Percentiles rank a stretch among this genome's conserved stretches.
These are phyloP conservation scores for Fragaria iinumae DNA, from an alignment of 306 rosid genomes.

Conservation along the genomic window DNA sequence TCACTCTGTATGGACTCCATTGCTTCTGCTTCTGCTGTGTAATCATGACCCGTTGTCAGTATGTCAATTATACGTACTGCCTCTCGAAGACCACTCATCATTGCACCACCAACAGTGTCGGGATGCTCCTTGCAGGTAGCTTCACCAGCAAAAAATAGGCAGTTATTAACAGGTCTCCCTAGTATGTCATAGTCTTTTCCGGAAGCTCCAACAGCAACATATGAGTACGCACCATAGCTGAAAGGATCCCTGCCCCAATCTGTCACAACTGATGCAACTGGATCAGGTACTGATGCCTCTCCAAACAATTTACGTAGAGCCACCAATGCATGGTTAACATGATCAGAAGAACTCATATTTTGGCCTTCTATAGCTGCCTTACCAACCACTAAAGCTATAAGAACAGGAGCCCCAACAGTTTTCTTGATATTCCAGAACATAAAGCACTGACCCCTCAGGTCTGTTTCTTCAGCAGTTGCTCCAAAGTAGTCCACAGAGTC, in stretches of 20 bases:
- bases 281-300: conserved; percentile 83
- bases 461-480: conserved; percentile 92
- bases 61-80: conserved; percentile 91
- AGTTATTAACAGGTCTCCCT: conserved; percentile 85
- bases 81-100: conserved; percentile 98
- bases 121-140: conserved; percentile 99
- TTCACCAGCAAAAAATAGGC: conserved; percentile 99
- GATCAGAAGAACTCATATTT: conserved; percentile 64
- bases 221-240: conserved; percentile 94
- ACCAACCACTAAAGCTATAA: conserved; percentile 94
- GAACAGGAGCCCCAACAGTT: conserved; percentile 98
- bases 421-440: conserved; percentile 98
- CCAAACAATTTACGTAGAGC: conserved; percentile 96
- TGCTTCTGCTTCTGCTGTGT: conserved; percentile 87
- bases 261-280: conserved; percentile 87
- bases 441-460: conserved; percentile 87
- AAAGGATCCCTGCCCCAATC: conserved; percentile 99
- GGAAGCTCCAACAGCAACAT: conserved; percentile 95
- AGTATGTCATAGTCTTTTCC: conserved; percentile 96
- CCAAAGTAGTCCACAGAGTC: conserved; percentile 99
- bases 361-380: conserved; percentile 93
- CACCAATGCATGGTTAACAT: conserved; percentile 78
- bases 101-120: conserved; percentile 99
- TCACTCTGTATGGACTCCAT: conserved; percentile 80
- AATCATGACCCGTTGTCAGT: conserved; percentile 77